phyloP scores from a whole-genome alignment of 129 eudicot genomes.

The Rutidosis leptorrhynchoides region DNA sequence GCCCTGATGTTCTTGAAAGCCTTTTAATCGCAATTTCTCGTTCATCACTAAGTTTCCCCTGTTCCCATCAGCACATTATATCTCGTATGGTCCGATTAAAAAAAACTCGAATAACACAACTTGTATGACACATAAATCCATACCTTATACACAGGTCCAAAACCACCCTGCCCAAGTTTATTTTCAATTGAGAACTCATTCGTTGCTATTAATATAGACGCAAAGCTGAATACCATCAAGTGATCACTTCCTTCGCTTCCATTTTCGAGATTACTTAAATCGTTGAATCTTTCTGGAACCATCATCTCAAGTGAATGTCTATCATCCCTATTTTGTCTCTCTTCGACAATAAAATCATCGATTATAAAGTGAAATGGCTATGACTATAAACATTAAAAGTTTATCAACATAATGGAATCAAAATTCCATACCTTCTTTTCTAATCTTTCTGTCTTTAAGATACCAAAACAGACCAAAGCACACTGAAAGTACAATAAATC shows the following conservation, averaged over 20 bases:
- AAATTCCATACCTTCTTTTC: constrained; percentile 28
- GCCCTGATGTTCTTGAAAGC: constrained; percentile 24
- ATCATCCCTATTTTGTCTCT: constrained; percentile 22
- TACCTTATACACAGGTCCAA: constrained; percentile 58
- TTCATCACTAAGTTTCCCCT: constrained; percentile 34
- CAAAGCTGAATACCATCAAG: constrained; percentile 33
- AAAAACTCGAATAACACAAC: neutral
- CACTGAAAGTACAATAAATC: constrained; percentile 18
- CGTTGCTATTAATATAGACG: constrained; percentile 36
- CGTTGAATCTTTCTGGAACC: constrained; percentile 28
- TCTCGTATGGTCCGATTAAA: neutral
- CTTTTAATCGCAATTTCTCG: constrained; percentile 33
- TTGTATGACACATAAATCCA: neutral
- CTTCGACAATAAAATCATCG: constrained; percentile 22
- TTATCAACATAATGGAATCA: neutral
- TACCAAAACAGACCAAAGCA: constrained; percentile 22
- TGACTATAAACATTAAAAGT: neutral
- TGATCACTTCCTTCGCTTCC: constrained; percentile 38
- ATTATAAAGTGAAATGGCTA: neutral
- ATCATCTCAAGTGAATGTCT: constrained; percentile 29
- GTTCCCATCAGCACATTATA: constrained; percentile 18
- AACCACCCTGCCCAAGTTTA: constrained; percentile 58
- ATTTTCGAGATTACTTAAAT: constrained; percentile 8
- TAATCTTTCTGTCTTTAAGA: constrained; percentile 21
- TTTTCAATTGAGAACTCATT: constrained; percentile 35